These are phyloP conservation scores for Caryopteris hybrid DNA, from an alignment of 305 asterid genomes.

Conservation along the genomic window DNA sequence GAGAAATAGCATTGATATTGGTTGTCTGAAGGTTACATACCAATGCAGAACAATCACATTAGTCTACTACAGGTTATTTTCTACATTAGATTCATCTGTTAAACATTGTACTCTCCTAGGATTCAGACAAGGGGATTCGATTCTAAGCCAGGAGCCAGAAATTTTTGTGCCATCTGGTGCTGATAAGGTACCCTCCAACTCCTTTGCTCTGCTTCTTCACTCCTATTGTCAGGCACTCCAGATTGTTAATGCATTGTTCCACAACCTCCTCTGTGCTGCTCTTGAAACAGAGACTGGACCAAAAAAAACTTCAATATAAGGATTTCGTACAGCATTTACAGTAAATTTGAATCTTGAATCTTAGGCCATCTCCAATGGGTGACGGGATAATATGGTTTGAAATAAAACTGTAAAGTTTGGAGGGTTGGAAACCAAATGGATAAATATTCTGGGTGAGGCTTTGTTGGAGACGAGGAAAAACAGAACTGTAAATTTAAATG, in stretches of 20 bases:
- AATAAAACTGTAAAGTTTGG: too few relatives aligned
- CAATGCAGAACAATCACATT: not conserved
- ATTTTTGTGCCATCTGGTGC: slow-evolving; percentile 91
- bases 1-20: not conserved
- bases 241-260: slow-evolving; percentile 58
- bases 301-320: too few relatives aligned
- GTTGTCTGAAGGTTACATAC: not conserved
- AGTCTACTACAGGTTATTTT: slow-evolving; percentile 12
- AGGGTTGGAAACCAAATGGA: too few relatives aligned
- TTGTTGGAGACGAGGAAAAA: too few relatives aligned
- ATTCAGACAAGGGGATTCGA: not conserved
- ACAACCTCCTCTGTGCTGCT: slow-evolving; percentile 62
- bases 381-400: too few relatives aligned
- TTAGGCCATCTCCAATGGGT: too few relatives aligned
- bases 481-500: too few relatives aligned
- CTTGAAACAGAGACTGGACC: slow-evolving; percentile 46
- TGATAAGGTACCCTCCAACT: slow-evolving; percentile 83
- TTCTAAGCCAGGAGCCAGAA: slow-evolving; percentile 86
- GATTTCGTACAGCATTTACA: too few relatives aligned
- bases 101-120: not conserved
- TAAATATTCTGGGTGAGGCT: too few relatives aligned
- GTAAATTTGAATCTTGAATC: not conserved
- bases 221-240: slow-evolving; percentile 85
- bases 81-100: not conserved
- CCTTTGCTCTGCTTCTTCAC: slow-evolving; percentile 76